phyloP scores from a whole-genome alignment of 208 protist genomes.

The Trypanosoma theileri region DNA sequence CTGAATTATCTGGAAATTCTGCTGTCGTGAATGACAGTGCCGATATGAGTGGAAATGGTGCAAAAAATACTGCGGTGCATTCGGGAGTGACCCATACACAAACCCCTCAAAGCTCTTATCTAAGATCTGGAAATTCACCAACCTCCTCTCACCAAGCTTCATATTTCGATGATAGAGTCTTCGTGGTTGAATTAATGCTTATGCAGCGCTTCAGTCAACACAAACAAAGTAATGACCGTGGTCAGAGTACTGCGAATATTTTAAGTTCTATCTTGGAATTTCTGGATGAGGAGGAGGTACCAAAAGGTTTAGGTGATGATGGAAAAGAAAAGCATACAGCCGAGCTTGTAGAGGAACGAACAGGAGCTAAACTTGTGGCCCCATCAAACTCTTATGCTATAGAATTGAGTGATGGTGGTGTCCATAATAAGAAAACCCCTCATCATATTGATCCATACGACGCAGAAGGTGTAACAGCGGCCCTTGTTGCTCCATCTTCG shows the following conservation, averaged over 20 bases:
- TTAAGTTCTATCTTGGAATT: constrained; percentile 16
- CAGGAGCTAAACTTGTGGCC: constrained; percentile 1
- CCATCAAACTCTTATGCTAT: background rate
- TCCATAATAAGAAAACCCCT: background rate
- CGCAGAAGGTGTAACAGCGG: background rate
- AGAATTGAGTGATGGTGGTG: background rate
- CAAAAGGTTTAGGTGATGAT: background rate
- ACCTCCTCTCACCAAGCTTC: background rate
- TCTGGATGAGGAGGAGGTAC: constrained; percentile 13
- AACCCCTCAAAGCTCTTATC: background rate
- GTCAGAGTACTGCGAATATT: constrained; percentile 12
- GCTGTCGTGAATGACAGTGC: constrained; percentile 2
- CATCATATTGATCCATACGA: background rate
- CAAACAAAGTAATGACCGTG: constrained; percentile 2
- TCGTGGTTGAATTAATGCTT: constrained; percentile 15
- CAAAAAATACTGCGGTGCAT: background rate
- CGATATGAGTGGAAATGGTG: constrained; percentile 1
- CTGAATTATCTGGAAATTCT: background rate
- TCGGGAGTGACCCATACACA: background rate
- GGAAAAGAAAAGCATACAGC: background rate
- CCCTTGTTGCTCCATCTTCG: too few relatives aligned
- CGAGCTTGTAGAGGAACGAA: background rate
- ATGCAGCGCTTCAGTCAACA: constrained; percentile 8
- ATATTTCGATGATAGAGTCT: constrained; percentile 21
- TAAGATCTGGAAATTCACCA: background rate